Conservation (phyloP, 108 stramenopile genomes). For the Pseudonitzschia delicatissima region DNA sequence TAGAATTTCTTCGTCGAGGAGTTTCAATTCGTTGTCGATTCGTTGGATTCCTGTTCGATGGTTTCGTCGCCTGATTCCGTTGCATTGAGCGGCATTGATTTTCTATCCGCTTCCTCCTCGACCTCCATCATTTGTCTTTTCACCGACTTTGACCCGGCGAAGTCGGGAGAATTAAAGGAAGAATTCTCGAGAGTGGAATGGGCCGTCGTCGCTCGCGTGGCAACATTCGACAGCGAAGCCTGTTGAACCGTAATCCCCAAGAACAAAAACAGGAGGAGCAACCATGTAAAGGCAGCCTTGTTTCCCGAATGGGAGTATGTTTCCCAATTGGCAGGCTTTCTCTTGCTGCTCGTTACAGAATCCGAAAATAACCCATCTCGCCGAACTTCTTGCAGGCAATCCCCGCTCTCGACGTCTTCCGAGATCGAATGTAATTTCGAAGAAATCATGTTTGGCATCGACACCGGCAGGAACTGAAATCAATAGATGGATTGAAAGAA, state of each 20-base stretch:
- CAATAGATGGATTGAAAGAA: too few species aligned
- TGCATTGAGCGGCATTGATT: not conserved
- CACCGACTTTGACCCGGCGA: too few species aligned
- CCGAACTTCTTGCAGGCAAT: too few species aligned
- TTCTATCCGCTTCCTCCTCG: not conserved
- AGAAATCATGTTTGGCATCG: too few species aligned
- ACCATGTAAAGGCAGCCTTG: not conserved
- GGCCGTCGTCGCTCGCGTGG: not conserved
- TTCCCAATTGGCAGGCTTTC: constrained; percentile 5
- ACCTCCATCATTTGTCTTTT: not conserved
- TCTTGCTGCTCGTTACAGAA: too few species aligned
- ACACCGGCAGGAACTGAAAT: too few species aligned
- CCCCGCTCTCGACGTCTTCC: too few species aligned
- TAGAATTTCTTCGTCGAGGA: too few species aligned
- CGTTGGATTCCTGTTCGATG: too few species aligned
- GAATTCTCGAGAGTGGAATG: not conserved
- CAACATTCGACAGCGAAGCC: not conserved
- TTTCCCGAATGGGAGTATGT: not conserved
- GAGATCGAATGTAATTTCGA: too few species aligned
- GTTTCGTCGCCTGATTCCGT: not conserved
- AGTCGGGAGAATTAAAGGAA: not conserved
- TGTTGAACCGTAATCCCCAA: not conserved
- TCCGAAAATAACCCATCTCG: too few species aligned
- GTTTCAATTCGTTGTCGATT: not conserved
- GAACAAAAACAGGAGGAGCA: not conserved